phyloP scores from a whole-genome alignment of 495 filamentous ascomycete genomes.

The Neurospora hispaniola region DNA sequence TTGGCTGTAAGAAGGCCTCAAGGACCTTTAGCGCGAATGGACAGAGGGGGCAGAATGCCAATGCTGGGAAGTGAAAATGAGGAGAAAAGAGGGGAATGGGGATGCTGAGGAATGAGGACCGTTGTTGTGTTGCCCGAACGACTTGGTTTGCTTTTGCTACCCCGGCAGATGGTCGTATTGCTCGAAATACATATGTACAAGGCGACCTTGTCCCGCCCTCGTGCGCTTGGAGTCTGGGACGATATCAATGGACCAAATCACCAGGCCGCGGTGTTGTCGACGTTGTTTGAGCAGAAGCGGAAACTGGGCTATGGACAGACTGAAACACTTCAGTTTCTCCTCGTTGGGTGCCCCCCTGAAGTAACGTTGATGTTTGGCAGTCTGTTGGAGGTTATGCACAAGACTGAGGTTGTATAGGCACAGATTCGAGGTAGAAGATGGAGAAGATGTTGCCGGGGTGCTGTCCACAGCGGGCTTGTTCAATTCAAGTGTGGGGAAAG shows the following conservation, averaged over 20 bases:
- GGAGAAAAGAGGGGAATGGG: slow-evolving; percentile 12
- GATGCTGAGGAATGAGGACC: background rate
- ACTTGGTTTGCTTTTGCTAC: background rate
- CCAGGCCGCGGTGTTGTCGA: background rate
- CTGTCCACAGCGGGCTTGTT: background rate
- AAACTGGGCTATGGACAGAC: background rate
- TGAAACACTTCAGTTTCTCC: background rate
- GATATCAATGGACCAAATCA: background rate
- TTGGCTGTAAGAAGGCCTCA: background rate
- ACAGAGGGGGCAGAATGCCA: slow-evolving; percentile 7
- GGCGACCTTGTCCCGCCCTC: background rate
- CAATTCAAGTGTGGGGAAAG: background rate
- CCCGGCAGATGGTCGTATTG: background rate
- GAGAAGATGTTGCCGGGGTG: background rate
- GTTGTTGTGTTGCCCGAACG: background rate
- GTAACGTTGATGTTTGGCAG: background rate
- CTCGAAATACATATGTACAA: background rate
- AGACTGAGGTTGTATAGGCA: background rate
- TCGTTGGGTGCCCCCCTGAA: background rate
- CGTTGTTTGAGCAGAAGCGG: background rate
- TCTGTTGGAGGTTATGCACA: background rate
- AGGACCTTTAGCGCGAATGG: background rate
- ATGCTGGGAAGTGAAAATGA: slow-evolving; percentile 15
- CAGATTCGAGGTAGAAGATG: background rate
- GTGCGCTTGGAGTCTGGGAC: background rate